Evolutionary conservation across 495 filamentous ascomycete species (phyloP).

Genomic region (Neurospora sp.): DNA sequence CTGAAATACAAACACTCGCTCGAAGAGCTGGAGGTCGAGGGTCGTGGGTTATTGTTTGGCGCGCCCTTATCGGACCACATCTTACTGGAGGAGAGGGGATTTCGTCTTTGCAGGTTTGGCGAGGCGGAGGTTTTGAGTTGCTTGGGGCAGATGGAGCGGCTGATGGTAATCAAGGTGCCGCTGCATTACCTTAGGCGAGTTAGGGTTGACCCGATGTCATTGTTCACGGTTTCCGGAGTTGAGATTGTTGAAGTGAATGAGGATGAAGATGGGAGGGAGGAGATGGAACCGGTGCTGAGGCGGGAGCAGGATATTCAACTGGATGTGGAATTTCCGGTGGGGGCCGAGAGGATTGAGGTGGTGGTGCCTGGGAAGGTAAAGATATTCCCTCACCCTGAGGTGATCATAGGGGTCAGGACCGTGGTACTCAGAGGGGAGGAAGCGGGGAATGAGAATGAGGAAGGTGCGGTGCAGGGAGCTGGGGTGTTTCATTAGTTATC

Average conservation of each 20-base stretch:
- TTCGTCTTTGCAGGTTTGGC: too few relatives aligned
- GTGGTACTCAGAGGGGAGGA: not conserved
- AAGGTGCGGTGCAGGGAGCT: not conserved
- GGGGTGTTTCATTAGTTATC: not conserved
- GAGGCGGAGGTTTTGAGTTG: not conserved
- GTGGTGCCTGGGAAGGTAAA: not conserved
- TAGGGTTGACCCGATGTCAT: too few relatives aligned
- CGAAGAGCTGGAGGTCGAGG: not conserved
- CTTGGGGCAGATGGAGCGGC: not conserved
- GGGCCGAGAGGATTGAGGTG: not conserved
- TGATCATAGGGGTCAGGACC: not conserved
- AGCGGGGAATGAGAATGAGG: not conserved
- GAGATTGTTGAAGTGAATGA: not conserved
- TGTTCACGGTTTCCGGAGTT: not conserved
- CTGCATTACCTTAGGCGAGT: not conserved
- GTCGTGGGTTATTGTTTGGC: not conserved
- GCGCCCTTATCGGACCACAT: too few relatives aligned
- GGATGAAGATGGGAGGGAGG: not conserved
- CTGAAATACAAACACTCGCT: not conserved
- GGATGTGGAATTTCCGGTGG: not conserved
- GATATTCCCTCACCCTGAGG: too few relatives aligned
- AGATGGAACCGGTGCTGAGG: not conserved
- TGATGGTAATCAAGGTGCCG: not conserved
- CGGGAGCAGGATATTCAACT: not conserved
- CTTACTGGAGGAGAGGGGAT: too few relatives aligned